Base-by-base conservation (phyloP, 257 asterid species). In the Lantana camara region DNA sequence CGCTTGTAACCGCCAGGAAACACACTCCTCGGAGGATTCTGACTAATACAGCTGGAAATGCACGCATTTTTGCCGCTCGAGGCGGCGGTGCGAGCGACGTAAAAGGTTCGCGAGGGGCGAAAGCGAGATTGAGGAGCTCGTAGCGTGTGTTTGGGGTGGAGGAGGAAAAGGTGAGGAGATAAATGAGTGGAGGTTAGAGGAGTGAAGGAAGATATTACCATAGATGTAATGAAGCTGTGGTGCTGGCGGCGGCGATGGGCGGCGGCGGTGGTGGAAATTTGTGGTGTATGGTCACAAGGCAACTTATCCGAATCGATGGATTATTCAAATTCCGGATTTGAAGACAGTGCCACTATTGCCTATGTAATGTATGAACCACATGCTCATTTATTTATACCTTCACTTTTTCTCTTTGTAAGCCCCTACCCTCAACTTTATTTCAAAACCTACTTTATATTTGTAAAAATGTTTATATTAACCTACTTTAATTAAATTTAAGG, bases 1-100 rank as follows among this genome's bases (percentile, higher is more conserved):
- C 97, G 87, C 88, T 90, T 93, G 85, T 75, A 93, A 14, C 96
- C 98, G 57, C 98, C 96, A 16, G 94, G 96, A 47, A 90, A 87
- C 64, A 85, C 67, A 2, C 94, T 93, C 44, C 95, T 67, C 20
- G 90, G 91, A 4, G 75, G 87, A 76, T 64, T 78, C 61, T 70
- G 85, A 64, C 77, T 64, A 10, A 74, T 48, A 5, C 83, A 81
- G 64, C 74, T 82, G 7, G 78, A 62, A n/a, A 73, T 52, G 20
- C 62, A n/a, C 32, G 69, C 7, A 47, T 9, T 52, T 7, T 22
- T 41, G 47, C 64, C 54, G 55, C 42, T 66, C 6, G 77, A 54
- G 46, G 70, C 61, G 66, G 67, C 47, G 29, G 70, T 34, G 48
- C 56, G 45, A 35, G 74, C 42, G 38, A 50, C 37, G 63, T 37